Base-by-base conservation (phyloP, 139 green algal genomes). In the Zygnema circumcarinatum region DNA sequence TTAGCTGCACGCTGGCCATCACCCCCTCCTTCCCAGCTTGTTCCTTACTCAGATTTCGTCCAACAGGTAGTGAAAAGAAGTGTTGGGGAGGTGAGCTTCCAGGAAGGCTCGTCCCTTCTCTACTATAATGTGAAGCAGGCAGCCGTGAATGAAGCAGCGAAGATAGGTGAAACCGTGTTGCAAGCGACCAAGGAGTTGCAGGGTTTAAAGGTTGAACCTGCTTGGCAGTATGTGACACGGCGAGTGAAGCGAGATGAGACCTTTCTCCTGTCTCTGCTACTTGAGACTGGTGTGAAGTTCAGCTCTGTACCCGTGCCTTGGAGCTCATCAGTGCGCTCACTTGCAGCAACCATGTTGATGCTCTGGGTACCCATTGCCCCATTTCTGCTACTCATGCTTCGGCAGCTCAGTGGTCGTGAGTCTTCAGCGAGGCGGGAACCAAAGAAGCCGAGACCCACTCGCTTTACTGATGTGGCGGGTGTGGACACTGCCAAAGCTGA, bases 401-500 rank as follows among this genome's bases (percentile, higher is more conserved):
- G 68, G 21, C 31, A 74, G 1, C 20, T 87, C 16, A 52, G 29
- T 0, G 74, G 74, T 38, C 72, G 41, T 22, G 29, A 7, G 20
- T 76, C 25, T 38, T 67, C 35, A 40, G 56, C 25, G 38, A 73
- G 31, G 69, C 82, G 68, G 7, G 54, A 41, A 83, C 41, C 2
- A 32, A 81, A 38, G n/a, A 76, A 31, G 42, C 41, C 38, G 41
- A 35, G 33, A n/a, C 20, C 22, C 11, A 73, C 33, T 25, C 36
- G 38, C 29, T 94, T 94, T n/a, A 52, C 41, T 20, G 92, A 94
- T 79, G 92, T 94, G 31, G 94, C 95, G 39, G 96, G 96, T 3
- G 94, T 98, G 76, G 94, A 97, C 69, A 89, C 87, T 0, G 96
- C 96, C 40, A 98, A 98, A 87, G 87, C 91, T 83, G 95, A 98